phyloP scores from a whole-genome alignment of 805 yeast genomes.

The Candida quercuum region DNA sequence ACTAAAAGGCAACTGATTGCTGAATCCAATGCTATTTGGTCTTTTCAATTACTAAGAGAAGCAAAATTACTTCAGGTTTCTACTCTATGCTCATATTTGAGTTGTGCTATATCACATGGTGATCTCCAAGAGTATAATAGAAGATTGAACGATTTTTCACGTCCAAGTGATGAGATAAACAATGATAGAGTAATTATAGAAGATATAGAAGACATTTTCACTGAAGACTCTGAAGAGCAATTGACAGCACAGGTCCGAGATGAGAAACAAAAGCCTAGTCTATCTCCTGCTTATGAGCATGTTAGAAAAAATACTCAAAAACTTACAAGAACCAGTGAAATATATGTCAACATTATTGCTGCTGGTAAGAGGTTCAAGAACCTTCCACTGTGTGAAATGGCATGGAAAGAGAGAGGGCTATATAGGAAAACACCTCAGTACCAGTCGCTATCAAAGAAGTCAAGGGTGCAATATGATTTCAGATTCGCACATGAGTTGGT shows the following conservation, averaged over 20 bases:
- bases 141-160: constrained; percentile 32
- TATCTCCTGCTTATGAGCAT: constrained; percentile 11
- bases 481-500: constrained; percentile 73
- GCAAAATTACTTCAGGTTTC: constrained; percentile 39
- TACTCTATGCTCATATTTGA: constrained; percentile 46
- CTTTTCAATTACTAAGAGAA: constrained; percentile 38
- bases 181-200: constrained; percentile 7
- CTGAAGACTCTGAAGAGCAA: constrained; percentile 2
- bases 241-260: constrained; percentile 17
- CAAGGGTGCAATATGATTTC: constrained; percentile 47
- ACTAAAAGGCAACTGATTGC: constrained; percentile 44
- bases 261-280: constrained; percentile 10
- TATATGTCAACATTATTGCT: constrained; percentile 18
- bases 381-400: constrained; percentile 50
- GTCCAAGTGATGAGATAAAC: constrained; percentile 20
- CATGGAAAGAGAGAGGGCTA: constrained; percentile 78
- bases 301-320: constrained; percentile 7
- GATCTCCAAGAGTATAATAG: constrained; percentile 30
- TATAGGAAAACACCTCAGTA: constrained; percentile 55
- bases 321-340: constrained; percentile 15
- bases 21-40: constrained; percentile 78
- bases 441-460: constrained; percentile 29
- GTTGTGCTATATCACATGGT: constrained; percentile 35
- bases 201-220: constrained; percentile 13
- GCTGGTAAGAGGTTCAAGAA: constrained; percentile 59